Evolutionary conservation across 192 early-diverging fungal genomes (phyloP).

Genomic region (Backusella morwellensis): DNA sequence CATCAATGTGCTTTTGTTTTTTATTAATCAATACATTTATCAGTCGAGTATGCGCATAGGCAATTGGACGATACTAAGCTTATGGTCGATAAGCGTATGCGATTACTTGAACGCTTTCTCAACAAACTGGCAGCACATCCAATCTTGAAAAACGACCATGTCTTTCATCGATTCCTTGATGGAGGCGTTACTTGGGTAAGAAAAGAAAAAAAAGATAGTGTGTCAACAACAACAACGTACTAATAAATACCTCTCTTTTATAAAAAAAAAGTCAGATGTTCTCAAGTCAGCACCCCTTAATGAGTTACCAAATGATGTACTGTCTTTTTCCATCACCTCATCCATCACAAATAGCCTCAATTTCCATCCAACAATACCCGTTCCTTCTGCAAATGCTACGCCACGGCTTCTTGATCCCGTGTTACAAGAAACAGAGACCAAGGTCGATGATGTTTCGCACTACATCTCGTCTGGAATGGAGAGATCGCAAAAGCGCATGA

Average conservation of each 20-base stretch:
- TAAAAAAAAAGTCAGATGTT: background rate
- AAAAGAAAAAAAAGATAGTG: background rate
- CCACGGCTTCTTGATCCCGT: background rate
- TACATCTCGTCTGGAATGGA: constrained; percentile 41
- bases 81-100: constrained; percentile 85
- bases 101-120: constrained; percentile 88
- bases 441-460: background rate
- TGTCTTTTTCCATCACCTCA: background rate
- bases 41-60: constrained; percentile 60
- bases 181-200: constrained; percentile 61
- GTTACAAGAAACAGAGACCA: background rate
- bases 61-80: constrained; percentile 81
- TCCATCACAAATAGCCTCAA: background rate
- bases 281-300: background rate
- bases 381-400: background rate
- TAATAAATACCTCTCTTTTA: background rate
- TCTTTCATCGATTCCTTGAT: constrained; percentile 91
- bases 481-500: constrained; percentile 67
- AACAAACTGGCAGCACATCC: constrained; percentile 86
- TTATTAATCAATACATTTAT: background rate
- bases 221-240: background rate
- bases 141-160: constrained; percentile 76
- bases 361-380: background rate
- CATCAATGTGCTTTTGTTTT: background rate
- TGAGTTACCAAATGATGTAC: background rate